A percentile compares a stretch with the other conserved stretches of the same genome.
Conservation (phyloP, 148 eudicot species). For the Cornus kousa region DNA sequence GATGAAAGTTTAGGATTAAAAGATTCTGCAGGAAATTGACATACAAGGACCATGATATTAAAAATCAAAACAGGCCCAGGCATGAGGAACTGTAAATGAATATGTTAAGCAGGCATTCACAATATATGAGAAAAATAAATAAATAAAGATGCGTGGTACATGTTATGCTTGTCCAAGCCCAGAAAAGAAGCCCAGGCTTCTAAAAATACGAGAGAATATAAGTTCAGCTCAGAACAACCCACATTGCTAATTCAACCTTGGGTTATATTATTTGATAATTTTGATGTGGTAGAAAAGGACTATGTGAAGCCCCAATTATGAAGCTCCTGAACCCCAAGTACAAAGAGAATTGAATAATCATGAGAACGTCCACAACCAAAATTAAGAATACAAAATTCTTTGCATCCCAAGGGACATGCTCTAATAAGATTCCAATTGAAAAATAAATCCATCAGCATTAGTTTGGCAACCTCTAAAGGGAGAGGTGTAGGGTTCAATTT, state of each 20-base stretch:
- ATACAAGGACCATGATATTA: neutral
- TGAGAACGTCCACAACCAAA: neutral
- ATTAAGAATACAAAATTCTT: no score
- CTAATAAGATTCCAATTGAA: neutral
- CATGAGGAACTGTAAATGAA: neutral
- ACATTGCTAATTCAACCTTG: no score
- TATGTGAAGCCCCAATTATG: no score
- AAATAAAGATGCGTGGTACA: neutral
- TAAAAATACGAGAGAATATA: no score
- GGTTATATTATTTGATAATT: no score
- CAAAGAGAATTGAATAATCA: neutral
- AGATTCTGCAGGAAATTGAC: neutral
- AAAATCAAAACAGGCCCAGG: neutral
- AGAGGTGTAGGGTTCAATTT: neutral
- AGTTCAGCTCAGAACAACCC: neutral
- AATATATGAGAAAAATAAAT: neutral
- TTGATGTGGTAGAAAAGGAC: no score
- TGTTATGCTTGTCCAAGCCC: neutral
- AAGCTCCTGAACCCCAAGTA: no score
- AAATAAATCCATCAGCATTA: neutral
- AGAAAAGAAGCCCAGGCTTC: neutral
- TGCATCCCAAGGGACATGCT: neutral
- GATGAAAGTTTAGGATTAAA: neutral
- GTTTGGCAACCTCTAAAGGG: neutral
- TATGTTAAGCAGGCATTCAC: neutral